Base-by-base conservation (phyloP, 2,329 filamentous ascomycete genomes). In the Ascochyta clinopodiicola region DNA sequence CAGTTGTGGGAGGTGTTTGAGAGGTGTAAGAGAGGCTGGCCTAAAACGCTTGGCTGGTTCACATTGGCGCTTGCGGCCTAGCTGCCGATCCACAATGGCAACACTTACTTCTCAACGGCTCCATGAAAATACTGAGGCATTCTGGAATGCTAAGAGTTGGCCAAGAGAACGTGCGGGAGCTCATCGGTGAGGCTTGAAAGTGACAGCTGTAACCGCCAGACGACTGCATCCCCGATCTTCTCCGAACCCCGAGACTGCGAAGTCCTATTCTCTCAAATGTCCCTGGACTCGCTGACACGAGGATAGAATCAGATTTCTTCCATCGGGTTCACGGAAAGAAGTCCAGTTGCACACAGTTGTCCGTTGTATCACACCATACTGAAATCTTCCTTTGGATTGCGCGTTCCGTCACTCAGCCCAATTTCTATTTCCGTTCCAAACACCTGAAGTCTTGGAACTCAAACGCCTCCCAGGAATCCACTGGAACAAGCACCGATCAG, bases 381-480 rank as follows among this genome's bases (percentile, higher is more conserved):
- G 19, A 17, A 42, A 6, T 38, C 27, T 4, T 38, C 36, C 35
- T 37, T 29, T 38, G 19, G 24, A 27, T 13, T 32, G 7, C 17
- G 19, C 2, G 15, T 38, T 29, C 39, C 21, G 40, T 36, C 19
- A 24, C 17, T 50, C 17, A 42, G 29, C 51, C 10, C 51, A n/a
- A 50, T 24, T 37, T 34, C 51, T 55, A 55, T 55, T 52, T 50
- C 24, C 38, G 37, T 51, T 67, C 59, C 57, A 72, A 71, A 73
- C 65, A 69, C 58, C 32, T 60, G 29, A 61, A 58, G 69, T 71
- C 68, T 70, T 67, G 61, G 60, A 62, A 57, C 46, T 57, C 56
- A 65, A 59, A 56, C 59, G 55, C 49, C 22, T 37, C 31, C 56
- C 40, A 55, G 43, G 48, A 56, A 66, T 59, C 50, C 45, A 50